Base-by-base conservation (phyloP, 1,139 yeast species). In the Geotrichum reessii region DNA sequence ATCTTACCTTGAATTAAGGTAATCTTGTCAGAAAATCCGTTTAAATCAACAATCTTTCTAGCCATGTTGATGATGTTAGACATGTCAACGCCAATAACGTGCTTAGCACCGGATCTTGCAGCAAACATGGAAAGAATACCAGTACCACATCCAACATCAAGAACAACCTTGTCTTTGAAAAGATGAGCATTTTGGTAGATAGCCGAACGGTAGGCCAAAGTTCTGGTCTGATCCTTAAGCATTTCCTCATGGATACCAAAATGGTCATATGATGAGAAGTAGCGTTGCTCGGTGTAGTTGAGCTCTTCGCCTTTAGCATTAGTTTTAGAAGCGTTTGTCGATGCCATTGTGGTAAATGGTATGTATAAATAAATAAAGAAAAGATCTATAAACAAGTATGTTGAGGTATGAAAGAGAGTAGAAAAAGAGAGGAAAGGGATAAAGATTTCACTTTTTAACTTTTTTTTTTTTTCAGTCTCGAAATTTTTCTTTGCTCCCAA, bases 131-230 rank as follows among this genome's bases (percentile, higher is more conserved):
- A 91, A 65, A 93, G 78, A 67, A 93, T 90, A 66, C 99, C 99
- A 12, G 98, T 93, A 67, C 99, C 99, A 75, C 98, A 93, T 52
- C 99, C 99, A 63, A 95, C 99, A 76, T 95, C 99, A 63, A 95
- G 79, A n/a, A 95, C 99, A 62, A 91, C 77, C 78, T 93, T 95
- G 74, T 83, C 97, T 73, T 91, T 89, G 78, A 95, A 93, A 63
- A 90, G 76, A 68, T 86, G 87, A 71, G 87, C 87, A 78, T 95
- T 95, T 73, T 90, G 91, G 76, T 84, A 85, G 76, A 95, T 93
- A 60, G 98, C 97, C 63, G 88, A 87, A 69, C 98, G 81, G 76
- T 95, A 95, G 40, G 96, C 83, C 64, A 92, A 78, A 8, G 99
- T 95, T 73, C 99, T 85, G 47, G 91, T 89, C 58, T 90, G 83